phyloP scores from a whole-genome alignment of 2,329 filamentous ascomycete species.

The Aureobasidium leucospermi region DNA sequence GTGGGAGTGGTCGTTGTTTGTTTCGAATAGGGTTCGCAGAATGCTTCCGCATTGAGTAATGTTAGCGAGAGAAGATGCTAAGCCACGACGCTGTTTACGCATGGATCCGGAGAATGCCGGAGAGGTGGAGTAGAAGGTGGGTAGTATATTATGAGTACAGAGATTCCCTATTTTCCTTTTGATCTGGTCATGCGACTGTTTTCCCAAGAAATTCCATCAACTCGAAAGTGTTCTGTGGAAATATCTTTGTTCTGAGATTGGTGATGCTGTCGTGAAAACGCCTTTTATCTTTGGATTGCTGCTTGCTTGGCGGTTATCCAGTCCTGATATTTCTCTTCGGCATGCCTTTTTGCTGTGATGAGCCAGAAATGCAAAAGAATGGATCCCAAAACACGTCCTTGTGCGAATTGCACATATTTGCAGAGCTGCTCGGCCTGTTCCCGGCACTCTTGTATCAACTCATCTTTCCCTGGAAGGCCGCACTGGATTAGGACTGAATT shows the following conservation, averaged over 20 bases:
- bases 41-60: neutral
- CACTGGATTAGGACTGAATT: slow-evolving; percentile 5
- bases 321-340: neutral
- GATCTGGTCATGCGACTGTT: too few relatives aligned
- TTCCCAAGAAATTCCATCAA: too few relatives aligned
- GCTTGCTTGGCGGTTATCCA: slow-evolving; percentile 6
- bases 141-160: neutral
- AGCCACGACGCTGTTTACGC: neutral
- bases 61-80: neutral
- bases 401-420: neutral
- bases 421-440: neutral
- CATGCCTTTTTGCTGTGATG: neutral
- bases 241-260: neutral
- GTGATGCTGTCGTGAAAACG: neutral
- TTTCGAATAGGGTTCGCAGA: neutral
- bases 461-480: neutral
- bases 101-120: too few relatives aligned
- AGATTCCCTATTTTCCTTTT: too few relatives aligned
- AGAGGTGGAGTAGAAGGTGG: neutral
- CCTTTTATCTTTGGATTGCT: neutral
- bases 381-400: slow-evolving; percentile 2
- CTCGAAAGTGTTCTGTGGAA: neutral
- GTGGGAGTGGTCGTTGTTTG: too few relatives aligned
- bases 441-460: neutral
- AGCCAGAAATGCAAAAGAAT: slow-evolving; percentile 11